Base-by-base conservation (phyloP, 2,329 filamentous ascomycete genomes). In the Raffaelea arxii region DNA sequence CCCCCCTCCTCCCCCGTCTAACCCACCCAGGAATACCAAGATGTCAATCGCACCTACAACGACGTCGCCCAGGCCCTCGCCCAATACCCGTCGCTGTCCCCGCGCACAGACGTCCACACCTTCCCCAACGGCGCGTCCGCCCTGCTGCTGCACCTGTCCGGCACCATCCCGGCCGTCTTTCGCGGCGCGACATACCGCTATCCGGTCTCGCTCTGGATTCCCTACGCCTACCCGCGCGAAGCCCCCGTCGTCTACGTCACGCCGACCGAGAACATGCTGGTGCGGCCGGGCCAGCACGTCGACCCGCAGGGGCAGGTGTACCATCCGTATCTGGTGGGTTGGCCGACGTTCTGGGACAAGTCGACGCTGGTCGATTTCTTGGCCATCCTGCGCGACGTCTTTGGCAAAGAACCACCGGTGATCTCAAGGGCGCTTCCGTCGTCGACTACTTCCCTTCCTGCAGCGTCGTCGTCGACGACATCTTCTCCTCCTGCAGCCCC, bases 61-160 rank as follows among this genome's bases (percentile, higher is more conserved):
- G 90, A 97, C 66, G 82, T 94, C 56, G 90, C 86, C 52, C 84
- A 88, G 60, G 79, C 82, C 24, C 78, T 98, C 45, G 77, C 85
- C 25, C 78, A 84, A 55, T 88, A 89, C 60, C 80, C 88, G 7
- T 84, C 86, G 2, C 73, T 98, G 21, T 77, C 83, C 9, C 88
- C 90, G 23, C 80, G 86, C 56, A 98, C 92, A 51, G 90, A 97
- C 64, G 90, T 97, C 44, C 94, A 97, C 66, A 97, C 91, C 47
- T 94, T 90, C 62, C 85, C 95, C 56, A 86, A 86, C 71, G 92
- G 92, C 58, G 71, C 77, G 53, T 91, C 89, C 12, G 86, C 89
- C 43, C 78, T 98, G 25, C 82, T 98, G 46, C 73, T 98, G 43
- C 86, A 87, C 55, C 75, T 98, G 45, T 79, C 80, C 35, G 92